Evolutionary conservation across 495 filamentous ascomycete species (phyloP).

Genomic region (Xanthoparmelia taractica): DNA sequence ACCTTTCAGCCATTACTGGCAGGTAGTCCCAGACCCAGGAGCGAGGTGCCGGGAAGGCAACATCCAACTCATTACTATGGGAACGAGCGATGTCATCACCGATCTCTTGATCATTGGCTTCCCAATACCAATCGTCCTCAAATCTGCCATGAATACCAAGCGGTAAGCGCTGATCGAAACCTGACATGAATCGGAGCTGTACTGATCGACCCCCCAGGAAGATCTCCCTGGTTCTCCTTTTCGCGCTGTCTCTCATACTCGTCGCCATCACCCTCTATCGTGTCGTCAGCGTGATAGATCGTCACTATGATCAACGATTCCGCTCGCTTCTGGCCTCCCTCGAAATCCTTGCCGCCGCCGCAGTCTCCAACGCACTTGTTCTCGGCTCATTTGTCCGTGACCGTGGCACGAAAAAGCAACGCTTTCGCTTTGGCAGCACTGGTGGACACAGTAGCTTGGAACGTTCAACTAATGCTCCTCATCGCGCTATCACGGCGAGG

Average conservation of each 20-base stretch:
- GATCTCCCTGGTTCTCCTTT: constrained; percentile 62
- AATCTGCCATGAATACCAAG: constrained; percentile 59
- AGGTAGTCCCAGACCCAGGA: constrained; percentile 82
- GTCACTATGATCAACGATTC: constrained; percentile 58
- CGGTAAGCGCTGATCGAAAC: constrained; percentile 31
- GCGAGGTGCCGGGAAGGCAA: constrained; percentile 76
- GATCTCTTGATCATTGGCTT: constrained; percentile 82
- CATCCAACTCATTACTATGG: constrained; percentile 81
- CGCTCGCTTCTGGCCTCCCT: constrained; percentile 71
- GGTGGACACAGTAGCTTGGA: constrained; percentile 48
- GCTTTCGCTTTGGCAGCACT: constrained; percentile 56
- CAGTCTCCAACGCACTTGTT: constrained; percentile 68
- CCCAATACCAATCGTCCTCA: constrained; percentile 77
- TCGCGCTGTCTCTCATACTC: constrained; percentile 70
- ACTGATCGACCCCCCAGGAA: constrained; percentile 32
- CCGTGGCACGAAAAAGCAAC: constrained; percentile 67
- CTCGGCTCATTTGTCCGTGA: constrained; percentile 78
- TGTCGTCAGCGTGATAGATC: constrained; percentile 59
- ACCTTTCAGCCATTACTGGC: constrained; percentile 82
- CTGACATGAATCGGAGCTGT: neutral
- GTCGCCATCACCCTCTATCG: constrained; percentile 70
- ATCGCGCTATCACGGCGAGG: constrained; percentile 45
- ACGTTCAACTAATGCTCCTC: constrained; percentile 36
- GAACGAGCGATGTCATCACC: constrained; percentile 73
- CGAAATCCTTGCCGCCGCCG: constrained; percentile 69